Evolutionary conservation across 495 filamentous ascomycete species (phyloP), one percentile per base, ranked within the genome.

Genomic region (Niebla homalea): DNA sequence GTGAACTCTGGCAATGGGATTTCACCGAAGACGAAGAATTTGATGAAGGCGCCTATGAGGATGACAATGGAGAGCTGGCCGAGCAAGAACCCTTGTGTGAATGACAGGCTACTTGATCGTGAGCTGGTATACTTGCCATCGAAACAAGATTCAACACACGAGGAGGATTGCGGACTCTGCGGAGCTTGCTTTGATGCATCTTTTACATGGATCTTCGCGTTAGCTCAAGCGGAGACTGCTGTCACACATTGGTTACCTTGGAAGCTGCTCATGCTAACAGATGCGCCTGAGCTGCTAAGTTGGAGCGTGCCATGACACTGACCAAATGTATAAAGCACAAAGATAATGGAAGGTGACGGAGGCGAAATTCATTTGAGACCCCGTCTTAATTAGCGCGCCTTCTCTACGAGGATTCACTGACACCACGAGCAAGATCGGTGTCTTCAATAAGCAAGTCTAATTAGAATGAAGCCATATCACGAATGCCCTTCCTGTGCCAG

Each of bases 21-120:
- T 60, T 98, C 90, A 59, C 92, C 92, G 59, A 98, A 97, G 65
- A 98, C 95, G 79, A 98, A 98, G 78, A 95, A 98, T 67, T 94
- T 94, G 67, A 98, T 98, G 71, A 98, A 98, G 56, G 82, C 83
- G 44, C 87, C 87, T 52, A 97, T 79, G 49, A 97, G 69, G 23
- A 97, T 70, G 4, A 94, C 83, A 25, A 98, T 81, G 26, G 87
- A 92, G 50, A 97, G 73, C 64, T 98, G 92, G 42, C 92, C 92
- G 43, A 96, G 73, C 52, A 98, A 78, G 57, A 98, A 85, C 22
- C 92, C 92, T 67, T 94, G 85, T 10, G 85, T 90, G 67, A 94
- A 95, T 19, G 88, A 89, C 56, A 90, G 74, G 23, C 87, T 92
- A 25, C 1, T 36, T 44, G 43, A 23, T 23, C 4, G n/a, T 48